Evolutionary conservation across 2,329 filamentous ascomycete species (phyloP).

Genomic region (Fonsecaea monophora): DNA sequence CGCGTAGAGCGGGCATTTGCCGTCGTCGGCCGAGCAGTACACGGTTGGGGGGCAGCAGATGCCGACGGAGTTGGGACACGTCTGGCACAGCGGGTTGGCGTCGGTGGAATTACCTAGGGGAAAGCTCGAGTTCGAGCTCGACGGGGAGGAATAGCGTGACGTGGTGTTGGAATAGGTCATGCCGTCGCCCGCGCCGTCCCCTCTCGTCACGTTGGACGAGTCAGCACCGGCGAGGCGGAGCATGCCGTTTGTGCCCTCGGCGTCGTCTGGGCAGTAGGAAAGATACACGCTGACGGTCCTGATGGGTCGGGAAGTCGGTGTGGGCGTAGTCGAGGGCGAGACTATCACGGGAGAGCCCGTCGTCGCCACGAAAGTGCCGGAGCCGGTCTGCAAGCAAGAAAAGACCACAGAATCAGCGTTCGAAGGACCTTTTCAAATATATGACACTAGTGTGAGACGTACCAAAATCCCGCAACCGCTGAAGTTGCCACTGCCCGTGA

Average conservation of each 20-base stretch:
- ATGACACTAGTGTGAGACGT: constrained; percentile 5
- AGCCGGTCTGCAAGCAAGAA: constrained; percentile 26
- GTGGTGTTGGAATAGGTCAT: background rate
- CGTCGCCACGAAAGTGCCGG: constrained; percentile 37
- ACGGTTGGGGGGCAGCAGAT: constrained; percentile 37
- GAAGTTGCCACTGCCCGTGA: constrained; percentile 34
- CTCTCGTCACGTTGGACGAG: constrained; percentile 8
- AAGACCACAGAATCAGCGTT: background rate
- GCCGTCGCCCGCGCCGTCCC: background rate
- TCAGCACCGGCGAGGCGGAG: background rate
- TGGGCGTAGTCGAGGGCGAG: constrained; percentile 25
- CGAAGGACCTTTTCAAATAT: background rate
- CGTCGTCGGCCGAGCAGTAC: constrained; percentile 29
- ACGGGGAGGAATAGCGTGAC: background rate
- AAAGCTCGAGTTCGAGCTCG: constrained; percentile 4
- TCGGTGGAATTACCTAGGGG: background rate
- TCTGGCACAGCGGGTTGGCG: constrained; percentile 32
- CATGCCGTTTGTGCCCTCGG: background rate
- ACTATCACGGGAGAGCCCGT: constrained; percentile 26
- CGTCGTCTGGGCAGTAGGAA: constrained; percentile 33
- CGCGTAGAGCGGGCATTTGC: constrained; percentile 34
- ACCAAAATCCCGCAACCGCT: constrained; percentile 37
- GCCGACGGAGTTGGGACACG: constrained; percentile 32
- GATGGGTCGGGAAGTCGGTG: constrained; percentile 17
- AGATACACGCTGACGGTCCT: constrained; percentile 33